Percentiles rank a stretch among this genome's conserved stretches.
These are phyloP conservation scores for Psidium friedrichsthalianum DNA, from an alignment of 345 rosid genomes.

Conservation along the genomic window DNA sequence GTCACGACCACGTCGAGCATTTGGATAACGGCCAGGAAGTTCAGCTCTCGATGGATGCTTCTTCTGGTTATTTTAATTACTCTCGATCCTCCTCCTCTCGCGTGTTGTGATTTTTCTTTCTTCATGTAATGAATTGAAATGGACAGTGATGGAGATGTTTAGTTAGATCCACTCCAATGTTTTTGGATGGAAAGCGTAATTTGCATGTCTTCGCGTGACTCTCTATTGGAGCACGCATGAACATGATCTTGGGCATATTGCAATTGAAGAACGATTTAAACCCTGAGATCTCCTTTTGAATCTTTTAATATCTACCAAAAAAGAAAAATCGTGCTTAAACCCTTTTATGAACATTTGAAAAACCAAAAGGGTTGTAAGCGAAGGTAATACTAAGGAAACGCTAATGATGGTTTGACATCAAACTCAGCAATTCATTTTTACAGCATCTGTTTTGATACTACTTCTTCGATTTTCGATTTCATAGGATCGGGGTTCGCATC, in stretches of 20 bases:
- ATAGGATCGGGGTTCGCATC: conserved; percentile 1
- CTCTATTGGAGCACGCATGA: neutral
- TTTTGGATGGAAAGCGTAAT: neutral
- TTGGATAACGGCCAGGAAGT: conserved; percentile 17
- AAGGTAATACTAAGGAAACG: too few species aligned
- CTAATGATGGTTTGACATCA: neutral
- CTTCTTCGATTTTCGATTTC: neutral
- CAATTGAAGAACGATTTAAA: neutral
- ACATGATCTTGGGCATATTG: neutral
- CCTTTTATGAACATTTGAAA: neutral
- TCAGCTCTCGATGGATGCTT: conserved; percentile 39
- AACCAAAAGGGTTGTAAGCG: neutral
- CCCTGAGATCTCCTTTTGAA: neutral
- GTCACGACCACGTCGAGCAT: conserved; percentile 14
- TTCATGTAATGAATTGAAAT: neutral
- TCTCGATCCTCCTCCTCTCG: neutral
- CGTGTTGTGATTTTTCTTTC: neutral
- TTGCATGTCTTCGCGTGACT: neutral
- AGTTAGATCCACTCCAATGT: neutral
- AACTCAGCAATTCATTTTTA: neutral
- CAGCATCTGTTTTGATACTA: neutral
- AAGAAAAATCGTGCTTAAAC: neutral
- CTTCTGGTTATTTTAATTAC: conserved; percentile 25
- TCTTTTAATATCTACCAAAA: neutral
- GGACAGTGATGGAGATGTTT: neutral